Evolutionary conservation across 2,329 filamentous ascomycete genomes (phyloP).

Genomic region (Trichoderma sp.): DNA sequence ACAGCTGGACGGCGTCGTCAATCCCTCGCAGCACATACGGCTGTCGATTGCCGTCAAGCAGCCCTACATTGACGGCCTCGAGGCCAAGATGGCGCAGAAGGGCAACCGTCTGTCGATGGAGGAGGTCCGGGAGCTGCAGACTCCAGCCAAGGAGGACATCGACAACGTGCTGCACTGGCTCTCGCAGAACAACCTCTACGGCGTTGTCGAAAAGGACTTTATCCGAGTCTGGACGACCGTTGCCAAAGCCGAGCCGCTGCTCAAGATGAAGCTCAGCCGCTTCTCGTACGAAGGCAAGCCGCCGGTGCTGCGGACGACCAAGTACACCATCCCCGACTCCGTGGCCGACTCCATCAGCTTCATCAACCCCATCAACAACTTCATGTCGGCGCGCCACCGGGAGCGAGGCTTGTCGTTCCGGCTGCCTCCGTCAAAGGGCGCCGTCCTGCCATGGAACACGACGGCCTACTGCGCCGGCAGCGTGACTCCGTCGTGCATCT

Average conservation of each 20-base stretch:
- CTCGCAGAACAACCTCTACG: constrained; percentile 41
- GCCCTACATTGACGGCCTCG: constrained; percentile 37
- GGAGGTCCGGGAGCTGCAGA: constrained; percentile 44
- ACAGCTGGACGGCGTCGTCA: constrained; percentile 32
- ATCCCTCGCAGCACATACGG: constrained; percentile 35
- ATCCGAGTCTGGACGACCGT: constrained; percentile 49
- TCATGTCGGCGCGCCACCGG: constrained; percentile 48
- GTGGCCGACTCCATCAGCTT: constrained; percentile 48
- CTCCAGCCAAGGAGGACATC: constrained; percentile 41
- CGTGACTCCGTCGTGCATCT: constrained; percentile 47
- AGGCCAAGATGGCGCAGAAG: constrained; percentile 33
- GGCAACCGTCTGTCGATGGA: constrained; percentile 41
- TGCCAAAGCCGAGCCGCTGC: constrained; percentile 43
- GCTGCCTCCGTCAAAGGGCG: not conserved
- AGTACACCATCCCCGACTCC: constrained; percentile 49
- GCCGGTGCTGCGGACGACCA: constrained; percentile 47
- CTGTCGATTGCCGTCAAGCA: constrained; percentile 42
- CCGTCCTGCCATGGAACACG: not conserved
- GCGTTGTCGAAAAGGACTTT: constrained; percentile 45
- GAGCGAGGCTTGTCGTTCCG: constrained; percentile 28
- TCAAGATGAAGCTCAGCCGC: constrained; percentile 46
- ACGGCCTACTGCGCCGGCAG: constrained; percentile 23
- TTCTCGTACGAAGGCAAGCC: constrained; percentile 46
- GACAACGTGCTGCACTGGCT: constrained; percentile 49
- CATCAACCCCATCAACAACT: constrained; percentile 53